phyloP scores from a whole-genome alignment of 2,329 filamentous ascomycete genomes.

The Fusarium armeniacum region DNA sequence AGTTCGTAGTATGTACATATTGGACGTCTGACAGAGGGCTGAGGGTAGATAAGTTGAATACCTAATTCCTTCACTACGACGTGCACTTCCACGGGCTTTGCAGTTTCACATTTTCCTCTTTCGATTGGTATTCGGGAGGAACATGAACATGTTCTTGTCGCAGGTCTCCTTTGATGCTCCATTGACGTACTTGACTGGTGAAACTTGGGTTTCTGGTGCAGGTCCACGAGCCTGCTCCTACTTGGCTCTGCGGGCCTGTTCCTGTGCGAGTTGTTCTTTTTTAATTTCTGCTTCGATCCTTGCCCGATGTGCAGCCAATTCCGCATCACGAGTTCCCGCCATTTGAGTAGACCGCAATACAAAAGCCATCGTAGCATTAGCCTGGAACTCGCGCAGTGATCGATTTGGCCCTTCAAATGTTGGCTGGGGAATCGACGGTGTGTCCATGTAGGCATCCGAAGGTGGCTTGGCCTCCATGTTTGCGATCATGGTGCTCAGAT shows the following conservation, averaged over 20 bases:
- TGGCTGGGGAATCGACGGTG: conserved; percentile 29
- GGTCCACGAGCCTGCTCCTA: conserved; percentile 37
- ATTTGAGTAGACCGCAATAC: conserved; percentile 39
- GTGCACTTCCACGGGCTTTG: conserved; percentile 32
- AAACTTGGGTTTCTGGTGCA: conserved; percentile 4
- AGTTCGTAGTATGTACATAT: conserved; percentile 59
- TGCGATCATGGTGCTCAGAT: conserved; percentile 49
- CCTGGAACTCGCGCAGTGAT: conserved; percentile 46
- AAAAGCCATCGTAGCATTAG: conserved; percentile 41
- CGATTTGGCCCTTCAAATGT: conserved; percentile 30
- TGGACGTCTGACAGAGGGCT: conserved; percentile 52
- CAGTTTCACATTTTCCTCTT: conserved; percentile 16
- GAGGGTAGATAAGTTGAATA: conserved; percentile 53
- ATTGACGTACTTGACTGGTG: conserved; percentile 25
- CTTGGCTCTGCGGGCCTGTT: conserved; percentile 32
- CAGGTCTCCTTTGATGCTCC: conserved; percentile 7
- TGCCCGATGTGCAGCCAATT: conserved; percentile 31
- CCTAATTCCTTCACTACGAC: conserved; percentile 42
- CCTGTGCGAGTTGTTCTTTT: conserved; percentile 34
- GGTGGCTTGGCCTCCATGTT: conserved; percentile 49
- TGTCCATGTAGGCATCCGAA: not conserved
- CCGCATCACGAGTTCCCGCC: conserved; percentile 47
- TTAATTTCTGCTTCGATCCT: conserved; percentile 45
- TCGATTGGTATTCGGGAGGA: conserved; percentile 37
- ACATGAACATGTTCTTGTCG: conserved; percentile 38